phyloP scores from a whole-genome alignment of 495 filamentous ascomycete species.

The Penicillium canariense region DNA sequence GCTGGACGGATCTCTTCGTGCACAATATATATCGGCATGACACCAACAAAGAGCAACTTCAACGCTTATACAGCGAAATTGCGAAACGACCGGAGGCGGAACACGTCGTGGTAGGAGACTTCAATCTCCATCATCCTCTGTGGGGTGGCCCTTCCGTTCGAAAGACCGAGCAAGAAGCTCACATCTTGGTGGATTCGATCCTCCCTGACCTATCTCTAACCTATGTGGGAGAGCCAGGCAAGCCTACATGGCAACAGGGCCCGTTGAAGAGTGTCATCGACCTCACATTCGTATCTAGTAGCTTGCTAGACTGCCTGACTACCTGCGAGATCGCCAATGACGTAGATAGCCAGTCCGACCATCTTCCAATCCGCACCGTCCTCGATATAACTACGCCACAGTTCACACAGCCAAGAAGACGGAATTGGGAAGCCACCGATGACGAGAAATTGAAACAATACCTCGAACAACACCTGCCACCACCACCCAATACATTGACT shows the following conservation, averaged over 20 bases:
- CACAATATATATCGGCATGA: conserved; percentile 14
- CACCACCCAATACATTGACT: background rate
- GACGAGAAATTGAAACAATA: background rate
- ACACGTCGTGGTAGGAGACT: conserved; percentile 12
- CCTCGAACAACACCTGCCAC: background rate
- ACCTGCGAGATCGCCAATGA: conserved; percentile 4
- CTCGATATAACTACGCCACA: conserved; percentile 9
- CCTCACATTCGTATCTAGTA: conserved; percentile 11
- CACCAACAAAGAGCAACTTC: background rate
- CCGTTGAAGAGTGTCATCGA: conserved; percentile 7
- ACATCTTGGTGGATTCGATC: too few species aligned
- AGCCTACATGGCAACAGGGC: conserved; percentile 3
- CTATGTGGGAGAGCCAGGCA: conserved; percentile 6
- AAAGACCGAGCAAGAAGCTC: too few species aligned
- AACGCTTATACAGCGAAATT: conserved; percentile 3
- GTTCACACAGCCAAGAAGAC: background rate
- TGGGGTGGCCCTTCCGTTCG: too few species aligned
- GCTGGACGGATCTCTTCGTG: conserved; percentile 8
- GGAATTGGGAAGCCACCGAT: conserved; percentile 6
- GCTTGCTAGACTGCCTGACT: background rate
- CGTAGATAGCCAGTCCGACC: conserved; percentile 13
- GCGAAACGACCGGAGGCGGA: conserved; percentile 1
- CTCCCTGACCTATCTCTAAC: too few species aligned
- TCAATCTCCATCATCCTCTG: conserved; percentile 11
- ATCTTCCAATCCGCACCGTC: conserved; percentile 9